Base-by-base conservation (phyloP, 1,139 yeast species). In the Zygosaccharomyces sapae region DNA sequence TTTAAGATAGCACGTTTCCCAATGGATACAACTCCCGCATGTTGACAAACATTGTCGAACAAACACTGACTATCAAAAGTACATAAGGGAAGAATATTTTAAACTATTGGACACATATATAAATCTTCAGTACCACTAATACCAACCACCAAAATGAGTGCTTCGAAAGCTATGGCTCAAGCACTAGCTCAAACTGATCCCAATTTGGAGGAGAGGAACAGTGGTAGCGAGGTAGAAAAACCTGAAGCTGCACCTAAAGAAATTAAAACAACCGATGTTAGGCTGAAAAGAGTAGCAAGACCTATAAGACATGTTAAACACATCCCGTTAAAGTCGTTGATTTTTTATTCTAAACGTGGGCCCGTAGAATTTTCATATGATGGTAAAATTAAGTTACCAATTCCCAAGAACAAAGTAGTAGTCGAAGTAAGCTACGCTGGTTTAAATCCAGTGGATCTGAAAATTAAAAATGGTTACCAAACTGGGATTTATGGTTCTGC, bases 391-490 rank as follows among this genome's bases (percentile, higher is more conserved):
- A 69, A 58, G 59, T 68, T 55, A 41, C 77, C 80, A 5, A 63
- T 77, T 35, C 62, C 67, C 13, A 63, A 70, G 9, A 68, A 72
- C 47, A 72, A 78, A 48, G 62, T 84, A 5, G 71, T 86, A 19
- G 73, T 87, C 24, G 79, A 81, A 57, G 78, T 83, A 20, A 45
- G 44, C 13, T 49, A 55, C 39, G 59, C 53, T 13, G 63, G 56
- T 30, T 51, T 59, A n/a, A 86, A 85, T 57, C 94, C 95, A 0
- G 72, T 84, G 38, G 95, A 86, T 61, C 54, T 77, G 47, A 68
- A 80, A 45, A 57, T 81, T 38, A 69, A 73, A 56, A 70, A 73
- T 49, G 59, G 70, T 48, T 57, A 67, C 66, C 47, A 69, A 59
- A 35, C 60, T 53, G 58, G 66, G 57, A 54, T 70, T 67, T 59